Conservation (phyloP, 768 basidiomycete species). For the Lyophyllum semitale region DNA sequence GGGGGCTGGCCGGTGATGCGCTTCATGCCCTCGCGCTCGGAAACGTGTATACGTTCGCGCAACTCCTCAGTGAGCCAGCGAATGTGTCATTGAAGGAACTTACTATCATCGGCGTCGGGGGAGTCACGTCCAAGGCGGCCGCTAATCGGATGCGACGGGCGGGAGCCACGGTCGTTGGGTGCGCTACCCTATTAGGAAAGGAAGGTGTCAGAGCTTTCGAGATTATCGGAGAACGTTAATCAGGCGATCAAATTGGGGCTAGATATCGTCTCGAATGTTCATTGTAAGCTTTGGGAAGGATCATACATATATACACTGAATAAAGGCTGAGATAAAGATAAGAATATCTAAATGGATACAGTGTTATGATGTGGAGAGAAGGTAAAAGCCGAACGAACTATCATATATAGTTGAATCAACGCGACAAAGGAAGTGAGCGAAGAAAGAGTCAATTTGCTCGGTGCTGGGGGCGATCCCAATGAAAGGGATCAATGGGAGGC, state of each 20-base stretch:
- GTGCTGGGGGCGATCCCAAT: conserved; percentile 14
- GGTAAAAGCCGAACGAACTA: not conserved
- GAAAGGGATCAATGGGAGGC: conserved; percentile 8
- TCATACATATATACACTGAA: conserved; percentile 5
- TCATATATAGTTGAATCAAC: not conserved
- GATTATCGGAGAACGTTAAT: conserved; percentile 25
- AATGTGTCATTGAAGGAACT: conserved; percentile 45
- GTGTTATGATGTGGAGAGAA: not conserved
- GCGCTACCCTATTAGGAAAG: conserved; percentile 54
- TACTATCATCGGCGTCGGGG: conserved; percentile 79
- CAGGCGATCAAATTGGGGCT: not conserved
- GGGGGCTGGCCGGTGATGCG: conserved; percentile 77
- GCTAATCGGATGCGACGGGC: conserved; percentile 70
- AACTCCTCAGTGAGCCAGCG: conserved; percentile 44
- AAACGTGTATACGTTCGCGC: conserved; percentile 67
- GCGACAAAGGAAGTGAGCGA: not conserved
- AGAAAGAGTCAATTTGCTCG: not conserved
- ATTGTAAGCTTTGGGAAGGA: conserved; percentile 1
- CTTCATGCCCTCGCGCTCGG: conserved; percentile 79
- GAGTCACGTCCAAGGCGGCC: conserved; percentile 64
- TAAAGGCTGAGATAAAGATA: conserved; percentile 9
- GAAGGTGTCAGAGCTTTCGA: conserved; percentile 58
- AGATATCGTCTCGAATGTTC: not conserved
- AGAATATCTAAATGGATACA: conserved; percentile 18
- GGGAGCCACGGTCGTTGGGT: conserved; percentile 73